These are phyloP conservation scores for Apophysomyces ossiformis DNA, from an alignment of 371 early-diverging fungal species.

Conservation along the genomic window DNA sequence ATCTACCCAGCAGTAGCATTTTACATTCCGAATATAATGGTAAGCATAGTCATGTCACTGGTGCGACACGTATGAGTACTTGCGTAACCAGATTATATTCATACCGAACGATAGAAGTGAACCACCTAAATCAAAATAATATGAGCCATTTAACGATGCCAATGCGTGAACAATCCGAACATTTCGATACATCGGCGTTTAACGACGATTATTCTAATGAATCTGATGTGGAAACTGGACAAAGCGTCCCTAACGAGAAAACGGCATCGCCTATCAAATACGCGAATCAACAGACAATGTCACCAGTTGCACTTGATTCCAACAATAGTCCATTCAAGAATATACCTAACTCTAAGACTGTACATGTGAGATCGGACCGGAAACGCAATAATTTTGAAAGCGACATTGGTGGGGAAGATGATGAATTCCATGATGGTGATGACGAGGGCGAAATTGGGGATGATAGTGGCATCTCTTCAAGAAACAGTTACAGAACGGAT, in stretches of 20 bases:
- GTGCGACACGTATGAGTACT: neutral
- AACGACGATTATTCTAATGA: conserved; percentile 54
- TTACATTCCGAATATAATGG: neutral
- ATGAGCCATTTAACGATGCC: neutral
- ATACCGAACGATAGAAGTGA: neutral
- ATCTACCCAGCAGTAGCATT: neutral
- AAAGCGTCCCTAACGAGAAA: neutral
- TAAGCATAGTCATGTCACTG: neutral
- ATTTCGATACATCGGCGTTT: conserved; percentile 46
- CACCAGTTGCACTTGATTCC: conserved; percentile 15
- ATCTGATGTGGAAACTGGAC: conserved; percentile 20
- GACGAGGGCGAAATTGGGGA: conserved; percentile 16
- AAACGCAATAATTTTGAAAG: neutral
- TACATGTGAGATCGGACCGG: neutral
- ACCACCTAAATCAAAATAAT: neutral
- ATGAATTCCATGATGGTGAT: conserved; percentile 21
- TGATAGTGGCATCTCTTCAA: conserved; percentile 8
- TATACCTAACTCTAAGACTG: neutral
- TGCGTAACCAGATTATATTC: neutral
- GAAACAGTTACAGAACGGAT: conserved; percentile 6
- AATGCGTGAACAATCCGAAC: conserved; percentile 39
- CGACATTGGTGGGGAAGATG: conserved; percentile 8
- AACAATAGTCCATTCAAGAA: neutral
- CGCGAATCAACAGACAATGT: conserved; percentile 15
- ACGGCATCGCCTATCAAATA: neutral